Evolutionary conservation across 176 grass and related monocot genomes (phyloP).

Genomic region (Phoenix dactylifera): DNA sequence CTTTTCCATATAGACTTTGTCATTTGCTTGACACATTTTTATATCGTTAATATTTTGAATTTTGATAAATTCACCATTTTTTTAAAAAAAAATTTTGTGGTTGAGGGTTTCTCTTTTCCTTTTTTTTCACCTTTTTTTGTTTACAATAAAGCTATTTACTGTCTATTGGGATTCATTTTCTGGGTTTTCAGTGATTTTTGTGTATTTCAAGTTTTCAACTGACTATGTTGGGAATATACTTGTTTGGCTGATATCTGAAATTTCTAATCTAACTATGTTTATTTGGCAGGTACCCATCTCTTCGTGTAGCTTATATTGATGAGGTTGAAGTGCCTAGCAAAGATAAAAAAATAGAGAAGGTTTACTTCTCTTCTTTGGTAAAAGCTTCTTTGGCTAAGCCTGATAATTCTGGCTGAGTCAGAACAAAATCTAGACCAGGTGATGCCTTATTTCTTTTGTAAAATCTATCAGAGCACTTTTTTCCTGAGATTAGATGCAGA

Average conservation of each 20-base stretch:
- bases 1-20: too few species aligned
- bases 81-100: too few species aligned
- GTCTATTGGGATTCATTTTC: background rate
- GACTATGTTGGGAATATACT: background rate
- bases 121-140: too few species aligned
- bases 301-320: conserved; percentile 93
- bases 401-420: conserved; percentile 44
- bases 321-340: conserved; percentile 55
- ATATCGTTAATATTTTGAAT: too few species aligned
- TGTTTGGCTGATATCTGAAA: conserved; percentile 2
- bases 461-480: too few species aligned
- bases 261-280: conserved; percentile 17
- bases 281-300: conserved; percentile 63
- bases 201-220: background rate
- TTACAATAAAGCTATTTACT: too few species aligned
- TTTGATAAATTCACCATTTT: too few species aligned
- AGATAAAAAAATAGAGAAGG: conserved; percentile 70
- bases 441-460: background rate
- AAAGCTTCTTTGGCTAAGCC: conserved; percentile 70
- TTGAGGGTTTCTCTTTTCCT: too few species aligned
- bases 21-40: too few species aligned
- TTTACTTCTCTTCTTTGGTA: conserved; percentile 84
- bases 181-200: too few species aligned
- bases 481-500: too few species aligned
- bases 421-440: conserved; percentile 93